Percentiles rank a stretch among this genome's conserved stretches.
phyloP scores from a whole-genome alignment of 495 filamentous ascomycete genomes.

The Neurospora sp. region DNA sequence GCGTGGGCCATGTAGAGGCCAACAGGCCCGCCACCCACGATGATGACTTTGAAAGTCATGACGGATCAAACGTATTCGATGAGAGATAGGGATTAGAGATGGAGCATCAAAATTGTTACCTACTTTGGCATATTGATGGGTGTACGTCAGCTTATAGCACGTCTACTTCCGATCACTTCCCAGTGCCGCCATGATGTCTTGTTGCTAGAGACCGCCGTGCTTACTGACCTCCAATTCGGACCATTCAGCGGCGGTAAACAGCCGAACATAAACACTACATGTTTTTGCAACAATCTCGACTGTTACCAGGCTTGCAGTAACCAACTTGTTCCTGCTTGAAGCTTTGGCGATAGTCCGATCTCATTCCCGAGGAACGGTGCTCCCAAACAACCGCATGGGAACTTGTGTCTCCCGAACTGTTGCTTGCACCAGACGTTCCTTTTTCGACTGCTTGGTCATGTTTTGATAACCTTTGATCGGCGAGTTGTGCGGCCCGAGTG shows the following conservation, averaged over 20 bases:
- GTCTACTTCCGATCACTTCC: background rate
- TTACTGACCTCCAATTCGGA: background rate
- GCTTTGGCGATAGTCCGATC: background rate
- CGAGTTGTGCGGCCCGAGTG: background rate
- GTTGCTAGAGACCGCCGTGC: background rate
- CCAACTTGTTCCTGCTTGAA: background rate
- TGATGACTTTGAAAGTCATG: constrained; percentile 35
- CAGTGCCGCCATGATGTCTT: background rate
- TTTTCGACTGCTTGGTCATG: background rate
- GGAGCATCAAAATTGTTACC: background rate
- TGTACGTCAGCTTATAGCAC: background rate
- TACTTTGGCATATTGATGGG: background rate
- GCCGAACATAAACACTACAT: background rate
- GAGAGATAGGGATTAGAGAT: background rate
- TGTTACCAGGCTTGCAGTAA: background rate
- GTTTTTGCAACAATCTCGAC: background rate
- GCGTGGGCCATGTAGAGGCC: constrained; percentile 39
- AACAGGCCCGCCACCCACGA: constrained; percentile 43
- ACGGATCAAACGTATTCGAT: background rate
- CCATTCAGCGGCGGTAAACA: background rate
- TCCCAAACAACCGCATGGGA: background rate
- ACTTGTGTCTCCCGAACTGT: background rate
- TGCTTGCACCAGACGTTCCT: background rate
- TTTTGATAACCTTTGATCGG: background rate
- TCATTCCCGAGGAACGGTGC: background rate